A percentile compares a stretch with the other conserved stretches of the same genome.
Evolutionary conservation across 257 asterid genomes (phyloP).

Genomic region (Petunia axillaris): DNA sequence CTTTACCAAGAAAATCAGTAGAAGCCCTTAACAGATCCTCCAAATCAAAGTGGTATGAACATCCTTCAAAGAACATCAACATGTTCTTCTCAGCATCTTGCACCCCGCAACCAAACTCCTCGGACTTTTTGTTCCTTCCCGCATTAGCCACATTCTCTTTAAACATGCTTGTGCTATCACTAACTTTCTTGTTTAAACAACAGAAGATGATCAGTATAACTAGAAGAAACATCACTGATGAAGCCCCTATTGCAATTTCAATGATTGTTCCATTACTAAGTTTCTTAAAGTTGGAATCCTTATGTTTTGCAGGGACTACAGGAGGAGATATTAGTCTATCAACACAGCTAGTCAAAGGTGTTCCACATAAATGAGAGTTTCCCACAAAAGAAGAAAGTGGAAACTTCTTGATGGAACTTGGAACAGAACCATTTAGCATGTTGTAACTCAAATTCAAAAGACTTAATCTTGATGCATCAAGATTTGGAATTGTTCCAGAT

Average conservation of each 20-base stretch:
- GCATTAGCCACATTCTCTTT: constrained; percentile 54
- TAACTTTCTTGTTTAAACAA: constrained; percentile 53
- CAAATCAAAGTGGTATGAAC: constrained; percentile 26
- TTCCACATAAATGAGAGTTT: constrained; percentile 64
- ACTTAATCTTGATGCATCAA: constrained; percentile 54
- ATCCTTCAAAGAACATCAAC: constrained; percentile 17
- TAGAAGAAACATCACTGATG: constrained; percentile 41
- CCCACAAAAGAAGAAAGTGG: constrained; percentile 72
- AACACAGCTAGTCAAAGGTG: constrained; percentile 54
- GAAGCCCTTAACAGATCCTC: constrained; percentile 33
- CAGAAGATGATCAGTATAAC: constrained; percentile 37
- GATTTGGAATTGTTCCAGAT: constrained; percentile 57
- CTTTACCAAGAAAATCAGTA: constrained; percentile 34
- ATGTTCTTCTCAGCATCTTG: constrained; percentile 49
- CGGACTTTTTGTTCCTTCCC: constrained; percentile 66
- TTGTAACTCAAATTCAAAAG: constrained; percentile 70
- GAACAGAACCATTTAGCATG: constrained; percentile 67
- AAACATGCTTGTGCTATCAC: constrained; percentile 38
- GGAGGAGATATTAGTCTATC: constrained; percentile 42
- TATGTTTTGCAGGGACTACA: constrained; percentile 22
- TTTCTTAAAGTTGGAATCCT: constrained; percentile 34
- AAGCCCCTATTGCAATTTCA: constrained; percentile 54
- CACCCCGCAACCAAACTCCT: constrained; percentile 88
- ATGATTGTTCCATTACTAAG: constrained; percentile 47
- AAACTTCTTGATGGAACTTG: constrained; percentile 61